Conservation (phyloP, 1,139 yeast species). For the Suhomyces panamericanus region DNA sequence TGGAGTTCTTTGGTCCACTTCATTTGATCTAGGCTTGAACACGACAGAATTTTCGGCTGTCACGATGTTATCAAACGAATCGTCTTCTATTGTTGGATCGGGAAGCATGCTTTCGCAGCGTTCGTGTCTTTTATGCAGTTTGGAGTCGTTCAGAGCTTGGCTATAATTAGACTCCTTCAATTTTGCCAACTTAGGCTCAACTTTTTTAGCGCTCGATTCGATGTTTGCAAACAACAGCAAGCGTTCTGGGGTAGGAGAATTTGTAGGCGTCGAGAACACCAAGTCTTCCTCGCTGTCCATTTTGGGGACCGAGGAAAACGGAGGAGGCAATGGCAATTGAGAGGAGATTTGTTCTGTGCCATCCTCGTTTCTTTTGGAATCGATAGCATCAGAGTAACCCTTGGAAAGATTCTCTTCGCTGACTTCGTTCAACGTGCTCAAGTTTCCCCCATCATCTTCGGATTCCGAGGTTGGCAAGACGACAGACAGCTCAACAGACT, state of each 20-base stretch:
- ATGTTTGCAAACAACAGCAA: not conserved
- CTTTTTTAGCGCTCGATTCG: not conserved
- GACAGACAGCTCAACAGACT: slow-evolving; percentile 2
- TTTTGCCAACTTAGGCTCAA: not conserved
- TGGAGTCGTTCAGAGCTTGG: not conserved
- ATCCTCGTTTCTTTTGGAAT: not conserved
- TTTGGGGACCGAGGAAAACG: not conserved
- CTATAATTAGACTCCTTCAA: not conserved
- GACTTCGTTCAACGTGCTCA: slow-evolving; percentile 16
- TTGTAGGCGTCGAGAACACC: slow-evolving; percentile 5
- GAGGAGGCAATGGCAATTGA: not conserved
- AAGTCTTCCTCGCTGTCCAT: slow-evolving; percentile 6
- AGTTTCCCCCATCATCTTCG: slow-evolving; percentile 10
- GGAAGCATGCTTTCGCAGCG: slow-evolving; percentile 15
- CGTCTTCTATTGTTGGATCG: slow-evolving; percentile 18
- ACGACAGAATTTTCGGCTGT: not conserved
- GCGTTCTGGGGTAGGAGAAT: slow-evolving; percentile 5
- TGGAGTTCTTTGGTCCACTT: not conserved
- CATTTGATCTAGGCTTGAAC: slow-evolving; percentile 1
- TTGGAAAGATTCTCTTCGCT: slow-evolving; percentile 14
- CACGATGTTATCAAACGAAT: slow-evolving; percentile 4
- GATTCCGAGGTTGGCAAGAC: not conserved
- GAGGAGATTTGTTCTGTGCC: not conserved
- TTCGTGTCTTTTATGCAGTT: slow-evolving; percentile 8
- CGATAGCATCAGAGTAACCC: slow-evolving; percentile 2